Conservation (phyloP, 1,139 yeast genomes). For the Torulaspora globosa region DNA sequence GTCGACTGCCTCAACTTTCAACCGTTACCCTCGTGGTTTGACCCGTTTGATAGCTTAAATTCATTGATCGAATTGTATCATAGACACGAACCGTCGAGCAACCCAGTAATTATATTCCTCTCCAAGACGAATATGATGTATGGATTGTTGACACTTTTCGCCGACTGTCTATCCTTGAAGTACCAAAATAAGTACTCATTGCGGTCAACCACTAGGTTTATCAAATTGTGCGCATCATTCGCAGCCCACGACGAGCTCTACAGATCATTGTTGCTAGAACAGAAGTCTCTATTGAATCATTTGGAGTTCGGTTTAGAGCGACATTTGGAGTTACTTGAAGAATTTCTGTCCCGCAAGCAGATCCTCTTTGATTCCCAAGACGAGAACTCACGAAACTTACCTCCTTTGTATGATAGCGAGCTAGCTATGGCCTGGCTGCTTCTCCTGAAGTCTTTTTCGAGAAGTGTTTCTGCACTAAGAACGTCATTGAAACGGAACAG, state of each 20-base stretch:
- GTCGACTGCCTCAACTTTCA: conserved; percentile 27
- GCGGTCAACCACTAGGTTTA: conserved; percentile 23
- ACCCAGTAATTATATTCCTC: conserved; percentile 28
- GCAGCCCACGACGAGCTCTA: conserved; percentile 32
- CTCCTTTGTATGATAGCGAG: conserved; percentile 29
- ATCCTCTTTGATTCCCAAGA: conserved; percentile 14
- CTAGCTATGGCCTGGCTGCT: conserved; percentile 29
- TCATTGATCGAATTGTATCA: conserved; percentile 26
- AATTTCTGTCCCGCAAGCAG: conserved; percentile 23
- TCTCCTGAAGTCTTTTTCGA: conserved; percentile 64
- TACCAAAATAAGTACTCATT: conserved; percentile 21
- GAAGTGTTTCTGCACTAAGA: conserved; percentile 67
- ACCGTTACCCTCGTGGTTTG: conserved; percentile 34
- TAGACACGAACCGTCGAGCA: conserved; percentile 25
- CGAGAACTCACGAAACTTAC: conserved; percentile 13
- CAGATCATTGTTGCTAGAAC: conserved; percentile 26
- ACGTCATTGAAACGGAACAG: conserved; percentile 62
- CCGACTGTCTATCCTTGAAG: conserved; percentile 22
- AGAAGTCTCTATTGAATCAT: conserved; percentile 22
- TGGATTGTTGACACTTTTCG: conserved; percentile 28
- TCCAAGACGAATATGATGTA: conserved; percentile 27
- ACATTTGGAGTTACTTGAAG: conserved; percentile 24
- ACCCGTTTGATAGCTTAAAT: conserved; percentile 29
- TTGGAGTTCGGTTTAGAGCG: conserved; percentile 26
- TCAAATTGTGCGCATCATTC: conserved; percentile 30